Conservation (phyloP, 495 filamentous ascomycete genomes). For the Penicillium simplicissimum region DNA sequence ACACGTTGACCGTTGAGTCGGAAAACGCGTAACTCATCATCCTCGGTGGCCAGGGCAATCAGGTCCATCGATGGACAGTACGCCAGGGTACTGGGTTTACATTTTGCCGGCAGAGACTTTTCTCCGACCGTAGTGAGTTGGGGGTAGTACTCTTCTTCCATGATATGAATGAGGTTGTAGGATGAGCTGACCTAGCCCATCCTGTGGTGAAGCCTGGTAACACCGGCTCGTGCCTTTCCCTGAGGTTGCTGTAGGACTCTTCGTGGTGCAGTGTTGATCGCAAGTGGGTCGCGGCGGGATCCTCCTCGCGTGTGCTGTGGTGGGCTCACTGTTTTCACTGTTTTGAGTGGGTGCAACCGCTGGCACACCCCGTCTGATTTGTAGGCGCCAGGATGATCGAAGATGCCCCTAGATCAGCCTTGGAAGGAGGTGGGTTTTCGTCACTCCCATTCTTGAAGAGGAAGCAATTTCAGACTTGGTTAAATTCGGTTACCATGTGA, state of each 20-base stretch:
- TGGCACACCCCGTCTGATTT: not conserved
- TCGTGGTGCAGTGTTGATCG: constrained; percentile 25
- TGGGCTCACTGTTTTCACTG: constrained; percentile 16
- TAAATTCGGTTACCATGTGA: not conserved
- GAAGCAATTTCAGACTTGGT: no score
- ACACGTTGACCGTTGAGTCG: constrained; percentile 69
- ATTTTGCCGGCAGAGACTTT: constrained; percentile 55
- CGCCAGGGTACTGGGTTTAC: constrained; percentile 58
- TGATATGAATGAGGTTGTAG: constrained; percentile 14
- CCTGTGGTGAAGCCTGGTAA: constrained; percentile 2
- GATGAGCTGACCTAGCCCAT: constrained; percentile 24
- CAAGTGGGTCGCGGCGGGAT: constrained; percentile 26
- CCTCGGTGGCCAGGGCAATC: constrained; percentile 66
- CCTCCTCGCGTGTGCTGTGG: constrained; percentile 33
- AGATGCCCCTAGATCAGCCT: not conserved
- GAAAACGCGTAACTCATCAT: constrained; percentile 63
- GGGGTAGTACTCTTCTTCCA: constrained; percentile 32
- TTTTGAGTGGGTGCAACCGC: constrained; percentile 10
- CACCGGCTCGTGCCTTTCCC: not conserved
- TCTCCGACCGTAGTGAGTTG: constrained; percentile 53
- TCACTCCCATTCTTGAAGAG: no score
- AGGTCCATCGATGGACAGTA: constrained; percentile 86
- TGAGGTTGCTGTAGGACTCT: not conserved
- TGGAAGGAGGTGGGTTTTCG: not conserved
- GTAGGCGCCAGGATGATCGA: not conserved